Evolutionary conservation across 805 yeast genomes (phyloP).

Genomic region (Cyberlindnera xylosilytica): DNA sequence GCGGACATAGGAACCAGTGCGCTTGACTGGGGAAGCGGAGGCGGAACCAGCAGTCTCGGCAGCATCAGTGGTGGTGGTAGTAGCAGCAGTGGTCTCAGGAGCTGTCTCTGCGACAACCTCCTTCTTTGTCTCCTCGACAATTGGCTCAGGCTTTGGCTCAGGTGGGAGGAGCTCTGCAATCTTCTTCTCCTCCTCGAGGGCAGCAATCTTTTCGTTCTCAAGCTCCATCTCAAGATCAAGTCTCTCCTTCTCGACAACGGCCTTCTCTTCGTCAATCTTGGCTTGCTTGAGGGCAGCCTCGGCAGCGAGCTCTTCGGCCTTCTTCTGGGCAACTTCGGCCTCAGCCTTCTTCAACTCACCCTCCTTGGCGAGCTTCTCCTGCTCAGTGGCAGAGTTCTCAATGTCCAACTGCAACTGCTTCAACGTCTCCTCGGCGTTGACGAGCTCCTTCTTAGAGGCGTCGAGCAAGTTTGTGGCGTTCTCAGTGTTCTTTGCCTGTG

Average conservation of each 20-base stretch:
- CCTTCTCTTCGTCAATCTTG: constrained; percentile 35
- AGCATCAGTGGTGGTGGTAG: constrained; percentile 3
- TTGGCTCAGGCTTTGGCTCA: constrained; percentile 10
- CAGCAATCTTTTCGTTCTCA: constrained; percentile 33
- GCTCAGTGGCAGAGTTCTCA: constrained; percentile 28
- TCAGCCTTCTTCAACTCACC: constrained; percentile 31
- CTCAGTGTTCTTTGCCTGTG: constrained; percentile 44
- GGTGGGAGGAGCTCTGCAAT: constrained; percentile 40
- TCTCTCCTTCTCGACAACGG: constrained; percentile 35
- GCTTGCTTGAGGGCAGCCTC: constrained; percentile 36
- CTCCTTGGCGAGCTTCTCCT: constrained; percentile 31
- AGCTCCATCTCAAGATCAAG: constrained; percentile 33
- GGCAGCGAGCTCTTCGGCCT: constrained; percentile 35
- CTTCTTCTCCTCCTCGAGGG: constrained; percentile 35
- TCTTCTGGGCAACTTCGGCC: constrained; percentile 30
- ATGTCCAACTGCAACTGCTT: constrained; percentile 32
- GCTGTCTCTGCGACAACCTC: constrained; percentile 3
- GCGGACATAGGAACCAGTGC: constrained; percentile 6
- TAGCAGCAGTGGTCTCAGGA: not conserved
- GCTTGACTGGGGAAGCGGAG: not conserved
- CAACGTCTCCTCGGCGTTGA: constrained; percentile 34
- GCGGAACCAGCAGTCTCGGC: not conserved
- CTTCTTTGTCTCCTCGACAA: constrained; percentile 5
- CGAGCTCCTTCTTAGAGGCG: constrained; percentile 40
- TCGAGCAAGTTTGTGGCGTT: constrained; percentile 40